Evolutionary conservation across 208 protist species (phyloP).

Genomic region (Leishmania lainsoni): DNA sequence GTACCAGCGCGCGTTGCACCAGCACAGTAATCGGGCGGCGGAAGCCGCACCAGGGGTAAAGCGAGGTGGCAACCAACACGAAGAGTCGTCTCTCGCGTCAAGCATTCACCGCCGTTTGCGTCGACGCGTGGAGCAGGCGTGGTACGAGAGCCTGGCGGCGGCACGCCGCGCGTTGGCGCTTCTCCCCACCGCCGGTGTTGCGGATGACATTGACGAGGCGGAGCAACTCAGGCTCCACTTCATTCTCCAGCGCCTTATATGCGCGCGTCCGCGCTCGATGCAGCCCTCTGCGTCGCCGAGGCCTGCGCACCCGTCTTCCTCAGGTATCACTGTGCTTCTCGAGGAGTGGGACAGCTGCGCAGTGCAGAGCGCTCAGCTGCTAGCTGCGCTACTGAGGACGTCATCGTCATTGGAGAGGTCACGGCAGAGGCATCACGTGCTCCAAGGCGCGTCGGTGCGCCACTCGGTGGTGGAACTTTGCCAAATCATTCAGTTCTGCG

Average conservation of each 20-base stretch:
- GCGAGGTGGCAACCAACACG: not conserved
- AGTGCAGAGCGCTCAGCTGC: slow-evolving; percentile 9
- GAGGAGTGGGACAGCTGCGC: slow-evolving; percentile 2
- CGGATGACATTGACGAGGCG: not conserved
- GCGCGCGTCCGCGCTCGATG: slow-evolving; percentile 15
- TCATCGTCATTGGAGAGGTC: not conserved
- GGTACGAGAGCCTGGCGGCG: slow-evolving; percentile 23
- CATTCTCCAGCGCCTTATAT: slow-evolving; percentile 10
- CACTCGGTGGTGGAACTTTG: slow-evolving; percentile 9
- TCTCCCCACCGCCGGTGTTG: not conserved
- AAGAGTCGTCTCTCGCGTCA: not conserved
- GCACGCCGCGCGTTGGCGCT: slow-evolving; percentile 21
- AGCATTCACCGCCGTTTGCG: not conserved
- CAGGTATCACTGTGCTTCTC: not conserved
- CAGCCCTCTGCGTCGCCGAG: not conserved
- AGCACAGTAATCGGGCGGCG: not conserved
- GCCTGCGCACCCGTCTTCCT: not conserved
- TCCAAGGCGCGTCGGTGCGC: not conserved
- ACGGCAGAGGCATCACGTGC: not conserved
- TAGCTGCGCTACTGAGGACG: not conserved
- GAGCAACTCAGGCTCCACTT: not conserved
- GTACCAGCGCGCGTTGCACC: slow-evolving; percentile 26
- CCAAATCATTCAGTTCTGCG: slow-evolving; percentile 22
- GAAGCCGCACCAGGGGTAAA: not conserved
- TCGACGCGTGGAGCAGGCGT: slow-evolving; percentile 11